Conservation (phyloP, 371 early-diverging fungal species). For the Mucor indicus region DNA sequence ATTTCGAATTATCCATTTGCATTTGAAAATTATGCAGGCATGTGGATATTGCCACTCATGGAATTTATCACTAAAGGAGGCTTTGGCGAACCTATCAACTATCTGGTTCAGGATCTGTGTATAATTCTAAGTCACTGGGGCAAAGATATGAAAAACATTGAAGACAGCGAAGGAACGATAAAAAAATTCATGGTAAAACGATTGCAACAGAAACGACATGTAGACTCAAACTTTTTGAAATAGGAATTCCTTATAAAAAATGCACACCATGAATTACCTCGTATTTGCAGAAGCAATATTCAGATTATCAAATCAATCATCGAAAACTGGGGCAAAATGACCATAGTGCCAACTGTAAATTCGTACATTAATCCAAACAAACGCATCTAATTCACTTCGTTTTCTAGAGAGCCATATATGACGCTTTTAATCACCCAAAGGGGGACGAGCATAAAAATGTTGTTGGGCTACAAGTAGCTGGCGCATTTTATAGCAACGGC, state of each 20-base stretch:
- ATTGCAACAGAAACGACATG: too few species aligned
- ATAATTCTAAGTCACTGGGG: slow-evolving; percentile 61
- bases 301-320: slow-evolving; percentile 55
- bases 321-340: slow-evolving; percentile 54
- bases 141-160: too few species aligned
- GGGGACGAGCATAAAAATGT: slow-evolving; percentile 28
- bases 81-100: slow-evolving; percentile 69
- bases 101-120: slow-evolving; percentile 65
- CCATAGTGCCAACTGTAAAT: slow-evolving; percentile 65
- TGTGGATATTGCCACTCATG: slow-evolving; percentile 64
- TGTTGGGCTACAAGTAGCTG: slow-evolving; percentile 52
- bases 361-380: too few species aligned
- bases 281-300: slow-evolving; percentile 49
- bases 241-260: slow-evolving; percentile 55
- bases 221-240: too few species aligned
- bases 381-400: slow-evolving; percentile 9
- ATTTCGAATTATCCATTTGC: slow-evolving; percentile 57
- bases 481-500: slow-evolving; percentile 50
- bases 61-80: slow-evolving; percentile 47
- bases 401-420: slow-evolving; percentile 41
- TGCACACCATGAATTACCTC: slow-evolving; percentile 40
- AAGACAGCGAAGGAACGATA: too few species aligned
- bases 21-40: slow-evolving; percentile 55
- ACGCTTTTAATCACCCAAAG: slow-evolving; percentile 31
- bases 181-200: not conserved